Base-by-base conservation (phyloP, 257 asterid species). In the Ocimum tenuiflorum region DNA sequence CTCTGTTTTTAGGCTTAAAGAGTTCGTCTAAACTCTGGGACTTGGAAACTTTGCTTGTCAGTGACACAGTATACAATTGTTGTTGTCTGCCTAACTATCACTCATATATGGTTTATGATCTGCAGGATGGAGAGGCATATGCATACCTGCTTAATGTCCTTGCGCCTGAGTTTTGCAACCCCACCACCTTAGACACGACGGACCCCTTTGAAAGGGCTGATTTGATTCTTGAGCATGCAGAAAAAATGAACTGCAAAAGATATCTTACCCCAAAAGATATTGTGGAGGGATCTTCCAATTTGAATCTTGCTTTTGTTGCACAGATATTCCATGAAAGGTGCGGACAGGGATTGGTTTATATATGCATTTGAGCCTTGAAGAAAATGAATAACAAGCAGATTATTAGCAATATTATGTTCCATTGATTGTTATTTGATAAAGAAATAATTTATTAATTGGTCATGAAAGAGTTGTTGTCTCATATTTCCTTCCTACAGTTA, bases 51-150 rank as follows among this genome's bases (percentile, higher is more conserved):
- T 62, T 45, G 59, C 36, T 8, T 17, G 60, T 39, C 22, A 29
- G 54, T 13, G 53, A 49, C 14, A 43, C 19, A 59, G 39, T 6
- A 48, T 45, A 19, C 52, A 17, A 38, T 50, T 38, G 39, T 24
- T 49, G 68, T 43, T 41, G 38, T 15, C 55, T 8, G 41, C 17
- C 47, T 53, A 18, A 8, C 27, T 75, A n/a, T n/a, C n/a, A n/a
- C n/a, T n/a, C n/a, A n/a, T n/a, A n/a, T n/a, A n/a, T n/a, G n/a
- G n/a, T 58, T 69, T 59, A n/a, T 75, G 33, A 65, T 73, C 39
- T 76, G 75, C 79, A 92, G 98, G 98, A 92, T 73, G 98, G 96
- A 74, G 98, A 92, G 82, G 98, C 98, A 47, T 92, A 87, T 77
- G 84, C 96, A 12, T 92, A 92, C 85, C 82, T 92, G 78, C 98